Conservation (phyloP, 805 yeast genomes). For the Nematodospora valgi region DNA sequence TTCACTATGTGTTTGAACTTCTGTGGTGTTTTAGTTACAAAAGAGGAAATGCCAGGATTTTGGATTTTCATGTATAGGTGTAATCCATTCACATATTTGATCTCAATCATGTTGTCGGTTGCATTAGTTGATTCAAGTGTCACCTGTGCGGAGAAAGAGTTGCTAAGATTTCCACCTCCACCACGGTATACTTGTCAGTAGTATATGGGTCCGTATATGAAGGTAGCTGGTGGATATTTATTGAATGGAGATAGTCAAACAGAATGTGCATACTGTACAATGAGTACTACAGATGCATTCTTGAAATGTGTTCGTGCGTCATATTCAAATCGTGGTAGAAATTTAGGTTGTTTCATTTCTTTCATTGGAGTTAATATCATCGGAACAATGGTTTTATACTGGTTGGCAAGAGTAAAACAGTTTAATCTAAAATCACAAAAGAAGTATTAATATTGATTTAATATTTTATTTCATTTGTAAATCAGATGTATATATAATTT, state of each 20-base stretch:
- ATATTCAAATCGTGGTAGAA: slow-evolving; percentile 58
- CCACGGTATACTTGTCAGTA: slow-evolving; percentile 20
- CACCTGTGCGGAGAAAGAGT: slow-evolving; percentile 24
- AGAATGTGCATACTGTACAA: slow-evolving; percentile 60
- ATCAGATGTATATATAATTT: no score
- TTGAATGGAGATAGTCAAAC: slow-evolving; percentile 41
- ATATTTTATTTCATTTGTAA: no score
- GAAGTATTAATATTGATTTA: no score
- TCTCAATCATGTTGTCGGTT: slow-evolving; percentile 46
- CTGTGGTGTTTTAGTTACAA: slow-evolving; percentile 36
- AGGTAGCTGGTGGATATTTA: slow-evolving; percentile 43
- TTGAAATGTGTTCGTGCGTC: slow-evolving; percentile 44
- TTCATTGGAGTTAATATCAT: slow-evolving; percentile 33
- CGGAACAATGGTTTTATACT: slow-evolving; percentile 40
- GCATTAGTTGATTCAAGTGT: slow-evolving; percentile 34
- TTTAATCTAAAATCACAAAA: slow-evolving; percentile 11
- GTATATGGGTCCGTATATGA: slow-evolving; percentile 28
- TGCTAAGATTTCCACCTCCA: slow-evolving; percentile 15
- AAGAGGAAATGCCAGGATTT: slow-evolving; percentile 28
- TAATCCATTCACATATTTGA: slow-evolving; percentile 66
- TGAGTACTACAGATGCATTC: slow-evolving; percentile 54
- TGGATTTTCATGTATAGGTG: slow-evolving; percentile 77
- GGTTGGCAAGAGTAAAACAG: slow-evolving; percentile 67
- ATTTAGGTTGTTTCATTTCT: slow-evolving; percentile 49
- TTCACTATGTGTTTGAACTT: slow-evolving; percentile 33